Base-by-base conservation (phyloP, 2,329 filamentous ascomycete genomes). In the Alternaria incomplexa region DNA sequence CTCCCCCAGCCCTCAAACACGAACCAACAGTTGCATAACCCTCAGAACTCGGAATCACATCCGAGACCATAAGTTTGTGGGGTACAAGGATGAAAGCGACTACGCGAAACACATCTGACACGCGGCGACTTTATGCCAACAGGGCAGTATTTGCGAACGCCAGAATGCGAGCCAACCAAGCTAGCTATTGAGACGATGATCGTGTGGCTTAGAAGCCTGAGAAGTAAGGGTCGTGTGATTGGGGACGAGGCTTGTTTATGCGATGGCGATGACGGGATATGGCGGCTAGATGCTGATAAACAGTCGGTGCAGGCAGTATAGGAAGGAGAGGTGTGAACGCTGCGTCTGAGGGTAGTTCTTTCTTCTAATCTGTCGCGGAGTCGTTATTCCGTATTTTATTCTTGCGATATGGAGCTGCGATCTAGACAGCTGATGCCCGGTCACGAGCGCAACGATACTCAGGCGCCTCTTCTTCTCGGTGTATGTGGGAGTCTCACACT, bases 381-480 rank as follows among this genome's bases (percentile, higher is more conserved):
- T 40, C 2, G 36, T 40, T 40, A 17, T 40, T 40, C 36, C 36
- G 9, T 6, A 40, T 40, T 11, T 40, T 5, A 3, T 40, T 40
- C 7, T 40, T 40, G 36, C 15, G 36, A 23, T 22, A 55, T 55
- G 36, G 13, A 32, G 20, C 6, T 30, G 17, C 36, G 20, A 55
- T 12, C 11, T 7, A 52, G 51, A 40, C 52, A 61, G 43, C 43
- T 50, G 5, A 36, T 47, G 26, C 32, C 15, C 44, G 20, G 13
- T 22, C 15, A 47, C 4, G 17, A 56, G 20, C 15, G 46, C 54
- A 47, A 73, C 56, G 61, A 64, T 32, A 70, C 65, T 4, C 64
- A 65, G 28, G 71, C 71, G 4, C 72, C 72, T 7, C 60, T 75
- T 36, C 63, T 75, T 4, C 61, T 75, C 7, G 68, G 72, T 2